Conservation (phyloP, 225 moss, liverwort and hornwort species). For the Pseudoscleropodium purum region DNA sequence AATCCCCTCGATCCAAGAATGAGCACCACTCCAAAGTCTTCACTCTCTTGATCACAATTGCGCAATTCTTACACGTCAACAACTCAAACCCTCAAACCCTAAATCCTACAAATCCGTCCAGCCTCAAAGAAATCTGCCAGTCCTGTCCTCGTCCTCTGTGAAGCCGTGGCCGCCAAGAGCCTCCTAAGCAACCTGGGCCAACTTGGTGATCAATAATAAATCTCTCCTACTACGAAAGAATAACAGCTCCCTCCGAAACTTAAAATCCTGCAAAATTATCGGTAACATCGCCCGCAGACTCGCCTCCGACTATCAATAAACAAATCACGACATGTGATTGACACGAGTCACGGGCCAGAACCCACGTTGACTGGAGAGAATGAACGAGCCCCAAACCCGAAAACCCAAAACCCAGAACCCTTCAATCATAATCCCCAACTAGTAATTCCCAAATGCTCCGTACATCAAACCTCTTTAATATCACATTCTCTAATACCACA, state of each 20-base stretch:
- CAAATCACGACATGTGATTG: background rate
- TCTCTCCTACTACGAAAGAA: background rate
- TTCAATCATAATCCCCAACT: background rate
- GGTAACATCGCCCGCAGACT: background rate
- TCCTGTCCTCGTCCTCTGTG: constrained; percentile 8
- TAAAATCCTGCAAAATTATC: background rate
- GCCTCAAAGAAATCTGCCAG: constrained; percentile 25
- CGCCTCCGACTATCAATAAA: background rate
- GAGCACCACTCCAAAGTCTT: background rate
- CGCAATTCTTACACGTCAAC: background rate
- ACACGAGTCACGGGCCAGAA: background rate
- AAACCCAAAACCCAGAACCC: background rate
- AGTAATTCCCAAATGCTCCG: background rate
- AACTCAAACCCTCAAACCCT: background rate
- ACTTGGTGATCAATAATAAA: background rate
- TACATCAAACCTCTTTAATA: background rate
- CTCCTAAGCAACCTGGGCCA: constrained; percentile 1
- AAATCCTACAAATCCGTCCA: background rate
- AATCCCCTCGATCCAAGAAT: background rate
- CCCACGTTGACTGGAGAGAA: background rate
- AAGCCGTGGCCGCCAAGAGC: background rate
- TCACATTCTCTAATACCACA: background rate
- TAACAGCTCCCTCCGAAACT: background rate
- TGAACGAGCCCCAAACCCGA: background rate
- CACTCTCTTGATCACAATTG: background rate